Base-by-base conservation (phyloP, 352 stramenopile species). In the Globisporangium alternatum region DNA sequence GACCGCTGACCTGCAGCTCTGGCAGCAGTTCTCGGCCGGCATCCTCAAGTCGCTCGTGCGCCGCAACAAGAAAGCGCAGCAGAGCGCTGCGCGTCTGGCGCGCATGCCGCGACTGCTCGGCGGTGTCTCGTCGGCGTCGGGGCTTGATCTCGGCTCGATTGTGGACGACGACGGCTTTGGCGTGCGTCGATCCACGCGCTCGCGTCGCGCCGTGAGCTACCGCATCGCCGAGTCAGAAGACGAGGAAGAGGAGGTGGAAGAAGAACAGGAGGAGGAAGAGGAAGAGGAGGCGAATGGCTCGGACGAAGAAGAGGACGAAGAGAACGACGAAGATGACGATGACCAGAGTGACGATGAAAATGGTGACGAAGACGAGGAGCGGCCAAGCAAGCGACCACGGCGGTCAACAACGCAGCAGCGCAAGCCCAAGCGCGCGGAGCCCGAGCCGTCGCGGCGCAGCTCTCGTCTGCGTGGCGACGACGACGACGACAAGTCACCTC, bases 1-100 rank as follows among this genome's bases (percentile, higher is more conserved):
- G 47, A 83, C 75, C 3, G 22, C 65, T 4, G 80, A 91, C 54
- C 64, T 91, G 30, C 72, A 84, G 63, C 51, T 91, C 1, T 91
- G 82, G 76, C 76, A 81, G 39, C 54, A 67, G 9, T 60, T 89
- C 35, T 73, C 68, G 25, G 35, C 54, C 25, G 74, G 76, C 13
- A 64, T 78, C 37, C 58, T 84, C 17, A 88, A 86, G 57, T 81
- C 80, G 22, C 69, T 91, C 13, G 72, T 72, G 4, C 70, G 75
- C 2, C 79, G 83, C 21, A 67, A 68, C 28, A 86, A 85, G 66
- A 83, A 77, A 61, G 62, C 75, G 25, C 69, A 66, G 48, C 76
- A 74, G 31, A 77, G 74, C 17, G 69, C 72, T 12, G 70, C 73
- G 52, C 76, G 79, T 15, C 68, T 85, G 41, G 72, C 75, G 8